Evolutionary conservation across 176 grass and related monocot genomes (phyloP).

Genomic region (Panicum miliaceum): DNA sequence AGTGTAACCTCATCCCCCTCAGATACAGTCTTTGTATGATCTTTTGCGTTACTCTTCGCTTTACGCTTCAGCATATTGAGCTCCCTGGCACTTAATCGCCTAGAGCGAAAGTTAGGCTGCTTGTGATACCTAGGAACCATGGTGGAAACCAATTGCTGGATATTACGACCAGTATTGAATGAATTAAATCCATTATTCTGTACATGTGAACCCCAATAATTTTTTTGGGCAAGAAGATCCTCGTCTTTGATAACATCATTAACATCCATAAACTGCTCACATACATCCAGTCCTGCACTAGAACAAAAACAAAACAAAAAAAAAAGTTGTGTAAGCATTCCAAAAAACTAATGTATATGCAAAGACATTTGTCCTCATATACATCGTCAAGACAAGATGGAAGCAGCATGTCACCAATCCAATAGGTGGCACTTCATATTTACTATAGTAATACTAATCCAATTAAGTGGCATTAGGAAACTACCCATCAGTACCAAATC

Average conservation of each 20-base stretch:
- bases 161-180: conserved; percentile 69
- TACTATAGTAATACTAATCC: neutral
- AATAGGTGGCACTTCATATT: neutral
- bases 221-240: conserved; percentile 84
- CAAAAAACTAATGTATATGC: conserved; percentile 22
- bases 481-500: neutral
- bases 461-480: conserved; percentile 4
- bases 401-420: conserved; percentile 19
- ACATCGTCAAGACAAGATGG: conserved; percentile 21
- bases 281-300: conserved; percentile 93
- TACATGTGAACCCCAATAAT: conserved; percentile 59
- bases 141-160: conserved; percentile 89
- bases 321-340: conserved; percentile 20
- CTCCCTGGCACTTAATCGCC: conserved; percentile 89
- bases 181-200: conserved; percentile 65
- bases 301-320: conserved; percentile 33
- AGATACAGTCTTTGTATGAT: conserved; percentile 78
- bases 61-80: conserved; percentile 93
- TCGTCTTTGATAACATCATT: conserved; percentile 96
- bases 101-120: conserved; percentile 59
- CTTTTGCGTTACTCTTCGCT: conserved; percentile 88
- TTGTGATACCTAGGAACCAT: conserved; percentile 76
- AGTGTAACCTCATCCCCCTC: conserved; percentile 72
- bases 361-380: neutral
- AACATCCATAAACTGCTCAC: conserved; percentile 99